phyloP scores from a whole-genome alignment of 139 green algal genomes.

The Chlorella sp. region DNA sequence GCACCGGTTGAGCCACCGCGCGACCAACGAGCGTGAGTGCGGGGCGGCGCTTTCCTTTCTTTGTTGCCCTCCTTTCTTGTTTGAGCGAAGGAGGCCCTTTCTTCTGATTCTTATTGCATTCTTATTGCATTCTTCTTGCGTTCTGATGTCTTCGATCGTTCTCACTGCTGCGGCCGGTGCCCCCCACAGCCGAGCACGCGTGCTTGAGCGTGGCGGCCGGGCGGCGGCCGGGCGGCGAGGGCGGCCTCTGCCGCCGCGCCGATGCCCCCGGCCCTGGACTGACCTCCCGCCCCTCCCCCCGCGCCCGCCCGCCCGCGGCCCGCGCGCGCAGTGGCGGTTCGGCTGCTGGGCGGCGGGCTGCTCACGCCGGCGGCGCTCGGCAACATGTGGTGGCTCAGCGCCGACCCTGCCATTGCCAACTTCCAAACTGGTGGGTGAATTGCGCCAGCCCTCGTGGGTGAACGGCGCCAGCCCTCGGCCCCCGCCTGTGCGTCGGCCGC shows the following conservation, averaged over 20 bases:
- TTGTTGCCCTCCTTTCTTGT: neutral
- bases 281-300: no score
- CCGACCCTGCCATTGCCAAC: constrained; percentile 37
- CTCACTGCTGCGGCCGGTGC: no score
- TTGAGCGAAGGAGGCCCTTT: neutral
- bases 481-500: no score
- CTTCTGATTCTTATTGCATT: no score
- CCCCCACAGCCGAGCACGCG: neutral
- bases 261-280: neutral
- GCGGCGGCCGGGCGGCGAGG: no score
- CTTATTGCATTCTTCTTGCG: no score
- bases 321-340: constrained; percentile 33
- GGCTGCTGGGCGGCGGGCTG: constrained; percentile 4
- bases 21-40: constrained; percentile 34
- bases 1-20: constrained; percentile 32
- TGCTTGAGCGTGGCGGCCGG: neutral
- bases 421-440: constrained; percentile 35
- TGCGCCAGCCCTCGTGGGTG: no score
- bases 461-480: neutral
- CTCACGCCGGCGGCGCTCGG: constrained; percentile 15
- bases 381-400: constrained; percentile 45
- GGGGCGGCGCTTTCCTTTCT: neutral
- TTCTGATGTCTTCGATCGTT: no score
- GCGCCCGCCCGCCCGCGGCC: no score
- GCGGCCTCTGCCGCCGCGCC: neutral